Evolutionary conservation across 805 yeast species (phyloP), one percentile per base, ranked within the genome.

Genomic region (Wickerhamomyces mucosus): DNA sequence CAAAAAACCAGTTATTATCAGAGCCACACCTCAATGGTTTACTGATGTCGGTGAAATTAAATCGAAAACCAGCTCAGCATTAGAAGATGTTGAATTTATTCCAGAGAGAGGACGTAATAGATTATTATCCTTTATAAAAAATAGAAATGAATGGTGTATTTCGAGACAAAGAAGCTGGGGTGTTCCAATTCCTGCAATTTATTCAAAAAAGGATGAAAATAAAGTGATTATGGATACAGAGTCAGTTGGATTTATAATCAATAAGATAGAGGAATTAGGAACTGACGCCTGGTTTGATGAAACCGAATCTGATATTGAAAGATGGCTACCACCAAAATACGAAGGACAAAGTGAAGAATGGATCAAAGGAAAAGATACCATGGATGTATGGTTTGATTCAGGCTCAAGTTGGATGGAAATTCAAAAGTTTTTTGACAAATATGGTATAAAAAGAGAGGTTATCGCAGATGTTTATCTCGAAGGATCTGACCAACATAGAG

Each of bases 321-420:
- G 72, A 38, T 92, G 96, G 96, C 53, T 92, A 12, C 96, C 96
- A 0, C 63, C 60, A 3, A 43, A 55, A 3, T 59, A 61, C 33
- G 54, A 61, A 17, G 53, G 45, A 13, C 46, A 59, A 18, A 78
- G 75, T 0, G 34, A 45, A 3, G 44, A 60, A 3, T 80, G 65
- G 40, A 47, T 49, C 16, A 79, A 83, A 46, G 89, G 95, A 1
- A 69, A 64, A 27, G 98, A 92, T 45, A 92, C 98, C 0, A 81
- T 92, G 86, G 99, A 92, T 57, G 98, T 92, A 14, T 92, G 99
- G 99, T 89, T 92, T 59, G 99, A 92, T 55, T 81, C 95, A 24
- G 99, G 99, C 0, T 73, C 94, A 1, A 78, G 92, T 21, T 92
- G 98, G 97, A 69, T 74, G 9, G 66, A 72, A 27, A 59, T 80